These are phyloP conservation scores for Colletotrichum lindemuthianum DNA, from an alignment of 2,329 filamentous ascomycete species.

Conservation along the genomic window DNA sequence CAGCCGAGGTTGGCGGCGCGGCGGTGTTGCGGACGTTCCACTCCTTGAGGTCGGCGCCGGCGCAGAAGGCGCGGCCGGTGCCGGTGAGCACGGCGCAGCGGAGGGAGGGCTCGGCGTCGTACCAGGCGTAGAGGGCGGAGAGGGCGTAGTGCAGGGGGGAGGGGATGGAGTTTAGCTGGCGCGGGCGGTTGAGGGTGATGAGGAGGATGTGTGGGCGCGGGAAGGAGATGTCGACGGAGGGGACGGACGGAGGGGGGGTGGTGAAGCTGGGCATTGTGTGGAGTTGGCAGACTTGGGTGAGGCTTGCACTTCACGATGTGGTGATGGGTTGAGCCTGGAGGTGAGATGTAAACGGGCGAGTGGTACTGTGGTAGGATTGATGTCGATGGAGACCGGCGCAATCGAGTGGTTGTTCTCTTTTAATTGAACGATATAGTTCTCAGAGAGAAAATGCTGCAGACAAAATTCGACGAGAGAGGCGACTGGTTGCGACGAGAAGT, in stretches of 20 bases:
- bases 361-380: too few species aligned
- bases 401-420: too few species aligned
- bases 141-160: constrained; percentile 59
- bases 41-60: constrained; percentile 75
- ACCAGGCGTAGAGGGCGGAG: constrained; percentile 60
- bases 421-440: too few species aligned
- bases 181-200: constrained; percentile 68
- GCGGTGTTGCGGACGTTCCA: constrained; percentile 59
- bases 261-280: constrained; percentile 15
- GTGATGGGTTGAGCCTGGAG: background rate
- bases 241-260: constrained; percentile 17
- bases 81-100: constrained; percentile 73
- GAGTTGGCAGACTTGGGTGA: background rate
- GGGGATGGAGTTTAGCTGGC: constrained; percentile 67
- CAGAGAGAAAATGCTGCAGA: too few species aligned
- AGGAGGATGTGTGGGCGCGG: constrained; percentile 66
- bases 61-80: constrained; percentile 71
- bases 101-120: constrained; percentile 69
- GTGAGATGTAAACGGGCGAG: too few species aligned
- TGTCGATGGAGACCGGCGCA: too few species aligned
- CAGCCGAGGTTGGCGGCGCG: constrained; percentile 4
- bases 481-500: background rate
- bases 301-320: too few species aligned
- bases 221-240: constrained; percentile 51
- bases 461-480: too few species aligned